Evolutionary conservation across 2,329 filamentous ascomycete genomes (phyloP).

Genomic region (Tolypocladium pustulatum): DNA sequence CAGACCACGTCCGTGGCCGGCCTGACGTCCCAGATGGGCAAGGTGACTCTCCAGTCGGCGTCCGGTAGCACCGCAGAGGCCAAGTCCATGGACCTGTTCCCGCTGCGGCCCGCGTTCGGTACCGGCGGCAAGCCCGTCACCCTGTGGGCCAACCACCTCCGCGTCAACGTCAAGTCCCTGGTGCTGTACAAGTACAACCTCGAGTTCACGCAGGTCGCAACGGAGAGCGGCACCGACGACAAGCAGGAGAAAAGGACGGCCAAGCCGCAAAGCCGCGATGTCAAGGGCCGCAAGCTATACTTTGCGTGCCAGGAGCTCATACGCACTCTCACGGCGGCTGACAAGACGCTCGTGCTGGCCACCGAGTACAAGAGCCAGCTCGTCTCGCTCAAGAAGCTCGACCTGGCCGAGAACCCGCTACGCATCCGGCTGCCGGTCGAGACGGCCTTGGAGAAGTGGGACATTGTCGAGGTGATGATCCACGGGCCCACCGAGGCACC

Average conservation of each 20-base stretch:
- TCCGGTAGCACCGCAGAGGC: not conserved
- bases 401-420: constrained; percentile 22
- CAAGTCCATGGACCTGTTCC: constrained; percentile 23
- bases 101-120: constrained; percentile 39
- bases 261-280: constrained; percentile 13
- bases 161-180: constrained; percentile 25
- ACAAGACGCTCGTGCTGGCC: constrained; percentile 22
- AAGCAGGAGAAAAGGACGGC: constrained; percentile 3
- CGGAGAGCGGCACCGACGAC: constrained; percentile 4
- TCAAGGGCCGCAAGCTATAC: constrained; percentile 33
- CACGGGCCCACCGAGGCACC: constrained; percentile 25
- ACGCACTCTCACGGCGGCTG: constrained; percentile 18
- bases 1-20: constrained; percentile 16
- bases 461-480: constrained; percentile 31
- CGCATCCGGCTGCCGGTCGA: constrained; percentile 22
- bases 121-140: constrained; percentile 27
- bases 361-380: constrained; percentile 43
- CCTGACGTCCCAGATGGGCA: constrained; percentile 25
- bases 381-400: constrained; percentile 26
- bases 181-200: constrained; percentile 36
- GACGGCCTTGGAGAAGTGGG: constrained; percentile 16
- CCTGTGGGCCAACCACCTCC: constrained; percentile 47
- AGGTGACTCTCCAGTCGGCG: constrained; percentile 17
- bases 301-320: constrained; percentile 29
- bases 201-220: constrained; percentile 17